Evolutionary conservation across 2,329 filamentous ascomycete genomes (phyloP).

Genomic region (Ophiosphaerella korrae): DNA sequence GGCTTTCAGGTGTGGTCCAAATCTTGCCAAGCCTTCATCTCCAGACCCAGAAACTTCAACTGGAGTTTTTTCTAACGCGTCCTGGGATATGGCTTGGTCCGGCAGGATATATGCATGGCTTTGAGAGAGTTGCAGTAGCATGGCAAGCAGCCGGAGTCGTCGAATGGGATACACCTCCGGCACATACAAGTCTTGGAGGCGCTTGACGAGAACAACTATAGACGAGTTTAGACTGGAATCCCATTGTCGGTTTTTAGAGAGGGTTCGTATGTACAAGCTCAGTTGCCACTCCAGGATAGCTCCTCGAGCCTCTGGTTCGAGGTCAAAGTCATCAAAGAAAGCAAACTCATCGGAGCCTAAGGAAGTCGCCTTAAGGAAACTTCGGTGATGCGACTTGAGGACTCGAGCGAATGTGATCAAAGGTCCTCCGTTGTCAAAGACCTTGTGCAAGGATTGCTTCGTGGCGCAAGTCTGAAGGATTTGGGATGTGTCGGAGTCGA

Average conservation of each 20-base stretch:
- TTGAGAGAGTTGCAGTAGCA: conserved; percentile 51
- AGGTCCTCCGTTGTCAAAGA: conserved; percentile 61
- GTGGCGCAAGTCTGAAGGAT: conserved; percentile 58
- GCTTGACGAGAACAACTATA: conserved; percentile 22
- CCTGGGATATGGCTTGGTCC: conserved; percentile 11
- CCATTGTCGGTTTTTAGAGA: conserved; percentile 39
- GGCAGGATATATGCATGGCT: conserved; percentile 65
- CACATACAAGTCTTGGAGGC: conserved; percentile 37
- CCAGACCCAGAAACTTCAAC: conserved; percentile 12
- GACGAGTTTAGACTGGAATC: conserved; percentile 32
- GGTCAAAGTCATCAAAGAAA: conserved; percentile 42
- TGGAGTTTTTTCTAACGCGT: conserved; percentile 1
- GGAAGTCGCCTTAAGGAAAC: conserved; percentile 50
- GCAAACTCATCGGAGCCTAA: conserved; percentile 57
- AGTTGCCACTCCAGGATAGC: conserved; percentile 53
- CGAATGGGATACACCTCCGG: conserved; percentile 38
- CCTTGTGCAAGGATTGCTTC: conserved; percentile 56
- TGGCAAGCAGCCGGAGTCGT: conserved; percentile 29
- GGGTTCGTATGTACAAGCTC: conserved; percentile 30
- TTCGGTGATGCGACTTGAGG: conserved; percentile 64
- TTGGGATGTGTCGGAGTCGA: conserved; percentile 63
- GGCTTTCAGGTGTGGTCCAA: conserved; percentile 43
- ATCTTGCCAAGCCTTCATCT: conserved; percentile 43
- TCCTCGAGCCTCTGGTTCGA: conserved; percentile 39
- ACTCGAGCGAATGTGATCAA: conserved; percentile 63